Evolutionary conservation across 345 rosid species (phyloP), one percentile per base, ranked within the genome.

Genomic region (Chamaenerion angustifolium): DNA sequence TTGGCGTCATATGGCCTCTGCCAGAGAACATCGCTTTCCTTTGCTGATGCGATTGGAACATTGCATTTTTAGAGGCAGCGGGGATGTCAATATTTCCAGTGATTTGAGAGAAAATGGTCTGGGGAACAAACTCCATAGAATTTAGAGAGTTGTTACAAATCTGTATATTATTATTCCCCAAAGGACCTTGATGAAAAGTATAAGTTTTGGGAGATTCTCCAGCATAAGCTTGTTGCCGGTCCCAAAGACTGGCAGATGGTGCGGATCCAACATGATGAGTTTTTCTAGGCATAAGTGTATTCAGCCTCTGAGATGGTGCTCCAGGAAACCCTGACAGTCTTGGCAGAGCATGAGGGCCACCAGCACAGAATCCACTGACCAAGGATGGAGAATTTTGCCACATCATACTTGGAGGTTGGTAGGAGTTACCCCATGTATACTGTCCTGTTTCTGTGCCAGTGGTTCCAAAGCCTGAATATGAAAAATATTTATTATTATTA

Each of bases 351-450:
- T 49, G 75, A 60, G 67, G 25, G 25, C 25, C 25, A 21, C 25
- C 59, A 49, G 62, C 48, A 58, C 57, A 52, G 56, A 68, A 47
- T 60, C 75, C 83, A 65, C 64, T 69, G 41, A 65, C 66, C 19
- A 68, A 56, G 37, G 86, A 65, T 47, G 83, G 74, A 31, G 90
- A 72, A 58, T 69, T 72, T 54, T 76, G 68, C 85, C 90, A 79
- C 60, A 71, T 72, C 70, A 71, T 55, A 53, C 74, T 65, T 16
- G 75, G 73, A 40, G 61, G 68, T 21, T 42, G 63, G 60, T 74
- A 69, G 16, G 79, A 52, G 66, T 67, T 72, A 37, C 60, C 64
- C 85, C 81, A 76, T n/a, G 66, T 12, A 61, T 59, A 71, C 55
- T 57, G 70, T 57, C 74, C 68, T 21, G 25, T 21, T 21, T 4